Percentiles rank a stretch among this genome's conserved stretches.
Evolutionary conservation across 257 asterid genomes (phyloP).

Genomic region (Cruciata laevipes): DNA sequence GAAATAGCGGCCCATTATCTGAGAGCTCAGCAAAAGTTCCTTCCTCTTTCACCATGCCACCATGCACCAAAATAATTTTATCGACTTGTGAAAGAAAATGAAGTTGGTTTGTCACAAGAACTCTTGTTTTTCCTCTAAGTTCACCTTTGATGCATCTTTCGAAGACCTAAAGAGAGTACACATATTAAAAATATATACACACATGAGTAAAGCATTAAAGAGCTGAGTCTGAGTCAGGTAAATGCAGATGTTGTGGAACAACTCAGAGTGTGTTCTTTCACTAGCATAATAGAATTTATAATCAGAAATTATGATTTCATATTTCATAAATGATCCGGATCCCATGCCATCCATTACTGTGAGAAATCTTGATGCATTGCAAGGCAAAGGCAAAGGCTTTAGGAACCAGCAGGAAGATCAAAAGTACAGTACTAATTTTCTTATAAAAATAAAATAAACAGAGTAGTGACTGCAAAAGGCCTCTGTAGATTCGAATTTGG

Average conservation of each 20-base stretch:
- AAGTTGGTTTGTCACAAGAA: conserved; percentile 90
- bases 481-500: conserved; percentile 10
- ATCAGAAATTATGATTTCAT: background rate
- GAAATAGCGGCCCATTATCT: conserved; percentile 61
- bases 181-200: background rate
- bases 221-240: background rate
- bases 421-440: background rate
- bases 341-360: background rate
- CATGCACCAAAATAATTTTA: conserved; percentile 85
- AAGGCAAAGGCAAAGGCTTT: background rate
- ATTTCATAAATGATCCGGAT: background rate
- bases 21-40: conserved; percentile 97
- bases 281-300: background rate
- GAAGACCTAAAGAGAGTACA: conserved; percentile 48
- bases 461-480: background rate
- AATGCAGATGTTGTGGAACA: background rate
- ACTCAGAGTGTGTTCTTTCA: background rate
- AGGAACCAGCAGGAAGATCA: background rate
- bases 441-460: background rate
- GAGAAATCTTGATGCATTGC: background rate
- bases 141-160: conserved; percentile 88
- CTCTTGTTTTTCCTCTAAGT: conserved; percentile 81
- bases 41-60: conserved; percentile 91
- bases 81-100: conserved; percentile 95
- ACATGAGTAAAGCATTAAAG: background rate